Conservation (phyloP, 2,329 filamentous ascomycete genomes). For the Penicillium italicum region DNA sequence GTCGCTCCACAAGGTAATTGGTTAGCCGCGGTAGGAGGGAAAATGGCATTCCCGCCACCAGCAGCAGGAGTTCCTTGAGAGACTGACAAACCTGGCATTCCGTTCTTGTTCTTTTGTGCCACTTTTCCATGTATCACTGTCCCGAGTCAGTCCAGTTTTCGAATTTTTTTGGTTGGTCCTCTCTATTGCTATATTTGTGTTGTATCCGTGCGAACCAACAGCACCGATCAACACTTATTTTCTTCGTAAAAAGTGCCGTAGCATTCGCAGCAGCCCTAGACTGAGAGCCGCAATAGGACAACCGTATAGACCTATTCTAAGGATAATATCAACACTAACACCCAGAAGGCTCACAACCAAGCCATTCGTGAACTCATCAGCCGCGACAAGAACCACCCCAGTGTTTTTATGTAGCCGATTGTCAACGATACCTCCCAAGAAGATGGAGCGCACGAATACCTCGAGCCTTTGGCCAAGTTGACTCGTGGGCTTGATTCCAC, state of each 20-base stretch:
- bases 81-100: too few relatives aligned
- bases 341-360: slow-evolving; percentile 18
- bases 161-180: neutral
- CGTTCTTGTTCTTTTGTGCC: neutral
- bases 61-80: neutral
- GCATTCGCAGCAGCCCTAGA: too few relatives aligned
- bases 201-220: neutral
- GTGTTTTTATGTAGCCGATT: slow-evolving; percentile 27
- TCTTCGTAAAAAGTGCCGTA: too few relatives aligned
- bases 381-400: slow-evolving; percentile 29
- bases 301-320: too few relatives aligned
- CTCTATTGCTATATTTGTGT: neutral
- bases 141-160: neutral
- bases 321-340: neutral
- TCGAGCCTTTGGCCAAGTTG: slow-evolving; percentile 24
- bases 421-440: slow-evolving; percentile 24
- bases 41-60: neutral
- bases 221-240: too few relatives aligned
- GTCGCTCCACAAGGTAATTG: neutral
- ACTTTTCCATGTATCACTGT: neutral
- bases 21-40: neutral
- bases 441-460: slow-evolving; percentile 22
- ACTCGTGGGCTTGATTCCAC: slow-evolving; percentile 25
- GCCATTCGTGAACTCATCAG: slow-evolving; percentile 24
- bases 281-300: too few relatives aligned